These are phyloP conservation scores for Austroboletus novae-zelandiae DNA, from an alignment of 1,284 basidiomycete species.

Conservation along the genomic window DNA sequence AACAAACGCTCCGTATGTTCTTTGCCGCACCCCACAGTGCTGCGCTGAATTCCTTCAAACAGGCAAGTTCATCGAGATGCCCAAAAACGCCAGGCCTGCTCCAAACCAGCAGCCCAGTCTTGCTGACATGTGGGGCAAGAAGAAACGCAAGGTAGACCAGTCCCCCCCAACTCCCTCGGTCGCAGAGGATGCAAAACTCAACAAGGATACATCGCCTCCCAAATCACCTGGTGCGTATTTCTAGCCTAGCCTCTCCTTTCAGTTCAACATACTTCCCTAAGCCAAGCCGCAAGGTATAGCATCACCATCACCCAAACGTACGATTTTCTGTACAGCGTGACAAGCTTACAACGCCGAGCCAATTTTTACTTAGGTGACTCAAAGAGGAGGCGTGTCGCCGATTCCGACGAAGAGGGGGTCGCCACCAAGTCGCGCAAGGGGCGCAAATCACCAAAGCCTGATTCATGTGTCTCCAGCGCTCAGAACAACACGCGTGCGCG, in stretches of 20 bases:
- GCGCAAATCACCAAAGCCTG: not conserved
- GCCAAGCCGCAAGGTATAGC: conserved; percentile 44
- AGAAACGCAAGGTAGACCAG: conserved; percentile 27
- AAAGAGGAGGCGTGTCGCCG: conserved; percentile 61
- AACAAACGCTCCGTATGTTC: conserved; percentile 66
- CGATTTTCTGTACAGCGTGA: conserved; percentile 3
- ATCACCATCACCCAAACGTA: conserved; percentile 26
- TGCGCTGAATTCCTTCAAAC: conserved; percentile 9
- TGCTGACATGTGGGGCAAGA: conserved; percentile 67
- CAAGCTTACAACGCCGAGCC: not conserved
- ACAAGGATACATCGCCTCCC: conserved; percentile 23
- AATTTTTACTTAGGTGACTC: conserved; percentile 22
- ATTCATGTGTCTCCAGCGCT: conserved; percentile 8
- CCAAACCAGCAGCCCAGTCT: conserved; percentile 71
- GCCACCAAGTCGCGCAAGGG: conserved; percentile 8
- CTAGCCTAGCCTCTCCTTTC: not conserved
- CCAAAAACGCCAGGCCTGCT: conserved; percentile 54
- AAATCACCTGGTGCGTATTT: conserved; percentile 16
- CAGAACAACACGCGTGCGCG: conserved; percentile 12
- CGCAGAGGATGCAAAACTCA: conserved; percentile 32
- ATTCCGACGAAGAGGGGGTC: conserved; percentile 63
- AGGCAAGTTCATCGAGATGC: conserved; percentile 75
- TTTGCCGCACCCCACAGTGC: not conserved
- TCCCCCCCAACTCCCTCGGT: conserved; percentile 8
- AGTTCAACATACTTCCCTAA: conserved; percentile 14